Percentiles rank a stretch among this genome's conserved stretches.
Evolutionary conservation across 257 asterid species (phyloP).

Genomic region (Galeopsis tetrahit): DNA sequence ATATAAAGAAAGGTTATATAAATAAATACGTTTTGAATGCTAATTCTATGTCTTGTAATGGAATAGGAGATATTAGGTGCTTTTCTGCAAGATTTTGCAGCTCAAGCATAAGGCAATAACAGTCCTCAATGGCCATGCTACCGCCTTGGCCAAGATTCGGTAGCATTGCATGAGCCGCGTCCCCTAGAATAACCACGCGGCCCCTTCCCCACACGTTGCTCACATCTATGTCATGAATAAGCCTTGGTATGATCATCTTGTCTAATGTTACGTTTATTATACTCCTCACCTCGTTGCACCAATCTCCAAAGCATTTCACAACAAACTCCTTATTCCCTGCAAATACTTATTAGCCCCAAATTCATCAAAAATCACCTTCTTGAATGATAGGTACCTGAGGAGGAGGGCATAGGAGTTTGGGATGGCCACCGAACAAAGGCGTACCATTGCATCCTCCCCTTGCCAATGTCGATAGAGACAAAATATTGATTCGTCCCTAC

Average conservation of each 20-base stretch:
- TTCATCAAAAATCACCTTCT: background rate
- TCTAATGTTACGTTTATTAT: constrained; percentile 3
- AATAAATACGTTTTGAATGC: constrained; percentile 28
- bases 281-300: constrained; percentile 25
- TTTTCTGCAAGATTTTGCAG: constrained; percentile 24
- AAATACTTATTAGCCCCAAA: background rate
- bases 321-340: constrained; percentile 19
- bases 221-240: constrained; percentile 29
- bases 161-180: constrained; percentile 39
- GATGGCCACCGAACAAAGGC: constrained; percentile 28
- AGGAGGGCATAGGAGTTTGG: constrained; percentile 8
- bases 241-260: constrained; percentile 20
- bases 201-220: constrained; percentile 15
- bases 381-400: constrained; percentile 6
- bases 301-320: constrained; percentile 1
- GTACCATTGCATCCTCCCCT: constrained; percentile 37
- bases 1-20: background rate
- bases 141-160: constrained; percentile 39
- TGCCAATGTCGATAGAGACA: constrained; percentile 21
- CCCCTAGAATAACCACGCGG: constrained; percentile 30
- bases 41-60: constrained; percentile 16
- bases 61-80: constrained; percentile 4
- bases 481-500: constrained; percentile 25
- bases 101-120: constrained; percentile 33
- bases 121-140: constrained; percentile 37